phyloP scores from a whole-genome alignment of 768 basidiomycete genomes.

The Candolleomyces eurysporus region DNA sequence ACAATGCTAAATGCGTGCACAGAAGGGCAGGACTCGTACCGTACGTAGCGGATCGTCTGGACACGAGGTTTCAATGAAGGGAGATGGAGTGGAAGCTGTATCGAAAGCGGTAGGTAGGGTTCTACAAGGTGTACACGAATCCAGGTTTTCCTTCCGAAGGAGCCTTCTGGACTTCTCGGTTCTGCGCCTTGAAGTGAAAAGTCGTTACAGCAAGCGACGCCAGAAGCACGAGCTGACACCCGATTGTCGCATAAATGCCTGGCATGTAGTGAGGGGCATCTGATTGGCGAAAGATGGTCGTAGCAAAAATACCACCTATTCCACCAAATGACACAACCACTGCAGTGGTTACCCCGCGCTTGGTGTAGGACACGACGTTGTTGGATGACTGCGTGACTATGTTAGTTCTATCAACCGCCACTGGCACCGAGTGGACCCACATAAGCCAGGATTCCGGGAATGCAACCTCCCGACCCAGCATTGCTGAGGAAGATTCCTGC shows the following conservation, averaged over 20 bases:
- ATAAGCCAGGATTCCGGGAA: constrained; percentile 50
- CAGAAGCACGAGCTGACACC: constrained; percentile 41
- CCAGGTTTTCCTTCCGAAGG: constrained; percentile 31
- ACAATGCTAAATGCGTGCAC: too few relatives aligned
- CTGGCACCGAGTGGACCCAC: constrained; percentile 26
- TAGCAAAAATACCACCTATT: constrained; percentile 48
- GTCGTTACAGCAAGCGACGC: constrained; percentile 39
- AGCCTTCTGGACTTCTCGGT: constrained; percentile 21
- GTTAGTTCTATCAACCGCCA: constrained; percentile 6
- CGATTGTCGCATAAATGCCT: constrained; percentile 46
- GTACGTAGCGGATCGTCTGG: too few relatives aligned
- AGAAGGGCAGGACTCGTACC: too few relatives aligned
- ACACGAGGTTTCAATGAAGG: too few relatives aligned
- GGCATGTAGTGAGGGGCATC: constrained; percentile 46
- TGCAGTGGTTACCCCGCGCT: constrained; percentile 46
- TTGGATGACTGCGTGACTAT: constrained; percentile 38
- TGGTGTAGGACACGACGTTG: constrained; percentile 49
- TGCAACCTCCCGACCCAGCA: constrained; percentile 44
- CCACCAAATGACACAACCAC: constrained; percentile 47
- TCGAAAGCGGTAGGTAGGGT: too few relatives aligned
- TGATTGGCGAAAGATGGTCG: constrained; percentile 43
- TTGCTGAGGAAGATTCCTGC: constrained; percentile 45
- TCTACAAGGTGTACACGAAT: constrained; percentile 41
- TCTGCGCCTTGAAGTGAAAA: constrained; percentile 34
- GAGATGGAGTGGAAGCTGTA: too few relatives aligned